A percentile compares a stretch with the other conserved stretches of the same genome.
phyloP scores from a whole-genome alignment of 495 filamentous ascomycete species.

The Annulohypoxylon maeteangense region DNA sequence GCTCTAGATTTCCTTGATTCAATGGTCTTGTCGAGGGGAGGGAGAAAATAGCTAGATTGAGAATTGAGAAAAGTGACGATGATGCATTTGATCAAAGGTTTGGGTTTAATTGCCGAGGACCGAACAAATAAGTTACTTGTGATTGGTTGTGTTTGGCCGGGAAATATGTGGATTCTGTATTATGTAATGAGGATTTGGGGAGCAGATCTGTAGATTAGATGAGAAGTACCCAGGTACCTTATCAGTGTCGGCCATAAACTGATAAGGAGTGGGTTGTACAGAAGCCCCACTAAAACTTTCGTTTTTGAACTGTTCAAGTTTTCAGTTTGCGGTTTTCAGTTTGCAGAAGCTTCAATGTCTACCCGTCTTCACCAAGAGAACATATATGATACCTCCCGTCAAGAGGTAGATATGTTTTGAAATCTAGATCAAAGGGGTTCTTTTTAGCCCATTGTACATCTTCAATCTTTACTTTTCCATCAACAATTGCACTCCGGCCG shows the following conservation, averaged over 20 bases:
- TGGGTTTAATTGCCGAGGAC: conserved; percentile 34
- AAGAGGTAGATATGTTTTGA: conserved; percentile 9
- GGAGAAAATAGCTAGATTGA: neutral
- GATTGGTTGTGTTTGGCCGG: conserved; percentile 37
- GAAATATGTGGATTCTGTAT: conserved; percentile 23
- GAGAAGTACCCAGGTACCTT: conserved; percentile 9
- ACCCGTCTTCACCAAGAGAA: neutral
- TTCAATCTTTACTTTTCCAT: neutral
- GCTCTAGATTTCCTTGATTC: conserved; percentile 9
- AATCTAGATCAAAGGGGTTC: neutral
- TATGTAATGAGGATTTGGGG: conserved; percentile 19
- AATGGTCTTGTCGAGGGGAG: conserved; percentile 1
- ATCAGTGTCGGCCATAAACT: conserved; percentile 1
- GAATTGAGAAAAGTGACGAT: conserved; percentile 18
- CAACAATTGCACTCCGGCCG: neutral
- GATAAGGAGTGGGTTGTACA: neutral
- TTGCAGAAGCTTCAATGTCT: neutral
- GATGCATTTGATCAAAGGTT: conserved; percentile 27
- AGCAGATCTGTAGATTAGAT: neutral
- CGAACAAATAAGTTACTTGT: conserved; percentile 30
- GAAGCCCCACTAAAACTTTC: conserved; percentile 30
- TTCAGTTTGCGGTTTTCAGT: conserved; percentile 2
- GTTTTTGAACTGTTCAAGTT: conserved; percentile 14
- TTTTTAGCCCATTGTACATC: neutral
- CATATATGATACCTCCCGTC: neutral